Conservation (phyloP, 805 yeast genomes). For the Metschnikowia similis region DNA sequence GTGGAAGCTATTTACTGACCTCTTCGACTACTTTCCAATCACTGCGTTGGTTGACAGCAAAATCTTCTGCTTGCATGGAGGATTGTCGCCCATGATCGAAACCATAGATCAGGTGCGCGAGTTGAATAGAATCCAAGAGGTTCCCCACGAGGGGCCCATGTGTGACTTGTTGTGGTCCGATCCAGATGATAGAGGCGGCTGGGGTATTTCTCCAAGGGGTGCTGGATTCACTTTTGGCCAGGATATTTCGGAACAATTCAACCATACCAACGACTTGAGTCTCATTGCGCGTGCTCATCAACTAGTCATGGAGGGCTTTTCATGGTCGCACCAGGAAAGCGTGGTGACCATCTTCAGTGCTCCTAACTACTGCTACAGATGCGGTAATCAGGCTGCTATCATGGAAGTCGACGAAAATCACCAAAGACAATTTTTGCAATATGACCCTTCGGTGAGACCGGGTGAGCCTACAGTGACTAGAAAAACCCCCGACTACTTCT, state of each 20-base stretch:
- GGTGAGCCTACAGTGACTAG: constrained; percentile 97
- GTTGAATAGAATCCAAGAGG: constrained; percentile 88
- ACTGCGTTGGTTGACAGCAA: constrained; percentile 90
- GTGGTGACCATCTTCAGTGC: constrained; percentile 94
- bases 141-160: constrained; percentile 98
- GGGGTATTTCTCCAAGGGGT: constrained; percentile 98
- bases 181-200: constrained; percentile 96
- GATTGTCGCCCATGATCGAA: constrained; percentile 91
- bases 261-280: constrained; percentile 80
- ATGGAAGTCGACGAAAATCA: constrained; percentile 97
- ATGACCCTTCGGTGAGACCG: constrained; percentile 94
- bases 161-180: constrained; percentile 96
- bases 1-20: constrained; percentile 88
- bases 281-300: constrained; percentile 94
- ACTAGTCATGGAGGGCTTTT: constrained; percentile 95
- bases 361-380: constrained; percentile 94
- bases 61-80: constrained; percentile 91
- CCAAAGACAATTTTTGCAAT: constrained; percentile 86
- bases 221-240: constrained; percentile 98
- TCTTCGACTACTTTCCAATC: constrained; percentile 89
- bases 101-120: constrained; percentile 89
- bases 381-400: constrained; percentile 97
- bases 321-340: constrained; percentile 91
- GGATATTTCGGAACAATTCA: constrained; percentile 89
- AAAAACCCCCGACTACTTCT: constrained; percentile 95